Percentiles rank a stretch among this genome's conserved stretches.
phyloP scores from a whole-genome alignment of 2,329 filamentous ascomycete genomes.

The Hyphodiscus sp. region DNA sequence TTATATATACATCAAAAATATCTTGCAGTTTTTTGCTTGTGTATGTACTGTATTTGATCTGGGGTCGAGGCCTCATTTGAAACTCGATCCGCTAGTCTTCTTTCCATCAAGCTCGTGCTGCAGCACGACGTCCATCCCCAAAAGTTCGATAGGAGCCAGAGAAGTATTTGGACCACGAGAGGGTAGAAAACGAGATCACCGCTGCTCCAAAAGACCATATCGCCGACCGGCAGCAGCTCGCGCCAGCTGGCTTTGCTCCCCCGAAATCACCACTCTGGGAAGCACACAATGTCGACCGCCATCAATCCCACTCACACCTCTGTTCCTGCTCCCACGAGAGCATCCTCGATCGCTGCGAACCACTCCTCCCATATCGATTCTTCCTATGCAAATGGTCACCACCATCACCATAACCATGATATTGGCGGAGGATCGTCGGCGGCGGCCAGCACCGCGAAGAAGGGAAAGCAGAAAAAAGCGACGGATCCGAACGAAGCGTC shows the following conservation, averaged over 20 bases:
- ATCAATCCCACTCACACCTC: constrained; percentile 34
- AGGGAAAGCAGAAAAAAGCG: constrained; percentile 77
- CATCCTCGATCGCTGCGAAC: constrained; percentile 23
- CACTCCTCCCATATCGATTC: constrained; percentile 23
- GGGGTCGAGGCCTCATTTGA: constrained; percentile 5
- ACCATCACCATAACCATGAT: constrained; percentile 36
- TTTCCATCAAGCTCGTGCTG: constrained; percentile 6
- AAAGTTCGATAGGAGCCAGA: constrained; percentile 11
- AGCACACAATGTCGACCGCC: constrained; percentile 29
- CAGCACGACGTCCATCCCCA: constrained; percentile 9
- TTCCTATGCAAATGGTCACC: constrained; percentile 29
- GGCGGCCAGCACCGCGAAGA: constrained; percentile 55
- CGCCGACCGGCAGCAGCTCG: constrained; percentile 14
- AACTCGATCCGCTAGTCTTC: constrained; percentile 10
- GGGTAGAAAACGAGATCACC: constrained; percentile 3
- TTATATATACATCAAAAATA: too few relatives aligned
- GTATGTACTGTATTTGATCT: background rate
- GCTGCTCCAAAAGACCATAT: constrained; percentile 9
- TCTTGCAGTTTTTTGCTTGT: background rate
- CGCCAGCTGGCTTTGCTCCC: constrained; percentile 16
- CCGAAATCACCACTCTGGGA: background rate
- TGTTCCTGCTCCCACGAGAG: constrained; percentile 26
- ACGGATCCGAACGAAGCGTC: constrained; percentile 83
- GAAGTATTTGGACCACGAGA: constrained; percentile 1
- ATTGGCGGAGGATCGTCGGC: constrained; percentile 38